A percentile compares a stretch with the other conserved stretches of the same genome.
phyloP scores from a whole-genome alignment of 2,329 filamentous ascomycete genomes.

The Diaporthe caulivora region DNA sequence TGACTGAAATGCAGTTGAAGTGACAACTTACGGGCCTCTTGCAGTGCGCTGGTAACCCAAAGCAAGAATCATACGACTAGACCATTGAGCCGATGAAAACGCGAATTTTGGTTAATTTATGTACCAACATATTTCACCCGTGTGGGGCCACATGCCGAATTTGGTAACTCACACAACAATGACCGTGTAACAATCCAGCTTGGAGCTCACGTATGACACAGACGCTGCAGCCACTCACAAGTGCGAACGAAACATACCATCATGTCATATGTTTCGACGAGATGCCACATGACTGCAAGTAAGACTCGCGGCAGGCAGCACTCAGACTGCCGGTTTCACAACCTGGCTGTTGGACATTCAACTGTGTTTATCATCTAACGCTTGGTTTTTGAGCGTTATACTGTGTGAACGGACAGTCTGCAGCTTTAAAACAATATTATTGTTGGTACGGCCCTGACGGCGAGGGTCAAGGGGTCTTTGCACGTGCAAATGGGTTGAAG shows the following conservation, averaged over 20 bases:
- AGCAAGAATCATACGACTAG: slow-evolving; percentile 37
- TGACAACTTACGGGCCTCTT: slow-evolving; percentile 28
- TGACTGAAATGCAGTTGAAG: not conserved
- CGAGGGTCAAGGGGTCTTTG: too few species aligned
- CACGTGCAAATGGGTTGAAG: too few species aligned
- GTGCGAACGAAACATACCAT: not conserved
- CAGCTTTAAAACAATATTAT: too few species aligned
- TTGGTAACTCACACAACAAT: not conserved
- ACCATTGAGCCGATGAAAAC: slow-evolving; percentile 14
- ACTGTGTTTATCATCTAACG: too few species aligned
- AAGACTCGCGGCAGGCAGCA: too few species aligned
- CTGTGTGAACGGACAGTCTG: too few species aligned
- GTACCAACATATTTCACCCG: accelerated
- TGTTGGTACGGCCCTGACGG: too few species aligned
- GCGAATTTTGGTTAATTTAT: not conserved
- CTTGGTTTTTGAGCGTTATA: too few species aligned
- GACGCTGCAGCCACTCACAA: not conserved
- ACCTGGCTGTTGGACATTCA: too few species aligned
- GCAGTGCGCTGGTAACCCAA: slow-evolving; percentile 33
- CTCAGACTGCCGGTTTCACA: too few species aligned
- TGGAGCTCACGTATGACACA: not conserved
- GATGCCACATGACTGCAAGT: too few species aligned
- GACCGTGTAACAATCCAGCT: not conserved
- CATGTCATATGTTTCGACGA: too few species aligned
- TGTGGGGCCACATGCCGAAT: not conserved